phyloP scores from a whole-genome alignment of 176 grass and related monocot genomes.

The Zizania latifolia region DNA sequence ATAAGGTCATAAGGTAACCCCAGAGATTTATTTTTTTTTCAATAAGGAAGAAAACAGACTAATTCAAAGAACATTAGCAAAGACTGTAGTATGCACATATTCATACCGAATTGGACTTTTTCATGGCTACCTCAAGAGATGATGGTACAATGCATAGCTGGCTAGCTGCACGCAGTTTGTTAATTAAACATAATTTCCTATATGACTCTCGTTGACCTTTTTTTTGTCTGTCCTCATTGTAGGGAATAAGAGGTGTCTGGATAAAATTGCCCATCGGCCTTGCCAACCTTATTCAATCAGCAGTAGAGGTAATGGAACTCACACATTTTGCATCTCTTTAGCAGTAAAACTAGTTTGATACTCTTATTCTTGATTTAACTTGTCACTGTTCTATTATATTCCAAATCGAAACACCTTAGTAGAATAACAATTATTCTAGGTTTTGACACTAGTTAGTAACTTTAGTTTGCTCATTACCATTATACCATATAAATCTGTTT shows the following conservation, averaged over 20 bases:
- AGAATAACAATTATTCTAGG: not conserved
- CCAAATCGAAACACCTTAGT: not conserved
- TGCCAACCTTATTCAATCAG: constrained; percentile 73
- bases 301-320: constrained; percentile 74
- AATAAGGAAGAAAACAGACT: not conserved
- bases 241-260: constrained; percentile 94
- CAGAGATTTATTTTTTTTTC: not conserved
- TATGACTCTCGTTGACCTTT: not conserved
- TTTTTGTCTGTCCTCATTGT: constrained; percentile 1
- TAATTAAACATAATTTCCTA: not conserved
- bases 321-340: not conserved
- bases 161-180: not conserved
- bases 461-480: not conserved
- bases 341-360: not conserved
- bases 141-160: not conserved
- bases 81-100: too few relatives aligned
- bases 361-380: not conserved
- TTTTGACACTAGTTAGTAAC: not conserved
- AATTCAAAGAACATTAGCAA: too few relatives aligned
- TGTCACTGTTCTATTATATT: not conserved
- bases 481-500: not conserved
- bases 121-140: not conserved
- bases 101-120: not conserved
- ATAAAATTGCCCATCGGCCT: constrained; percentile 81
- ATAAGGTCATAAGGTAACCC: not conserved